A percentile compares a stretch with the other conserved stretches of the same genome.
These are phyloP conservation scores for Penicillium parvum DNA, from an alignment of 495 filamentous ascomycete species.

Conservation along the genomic window DNA sequence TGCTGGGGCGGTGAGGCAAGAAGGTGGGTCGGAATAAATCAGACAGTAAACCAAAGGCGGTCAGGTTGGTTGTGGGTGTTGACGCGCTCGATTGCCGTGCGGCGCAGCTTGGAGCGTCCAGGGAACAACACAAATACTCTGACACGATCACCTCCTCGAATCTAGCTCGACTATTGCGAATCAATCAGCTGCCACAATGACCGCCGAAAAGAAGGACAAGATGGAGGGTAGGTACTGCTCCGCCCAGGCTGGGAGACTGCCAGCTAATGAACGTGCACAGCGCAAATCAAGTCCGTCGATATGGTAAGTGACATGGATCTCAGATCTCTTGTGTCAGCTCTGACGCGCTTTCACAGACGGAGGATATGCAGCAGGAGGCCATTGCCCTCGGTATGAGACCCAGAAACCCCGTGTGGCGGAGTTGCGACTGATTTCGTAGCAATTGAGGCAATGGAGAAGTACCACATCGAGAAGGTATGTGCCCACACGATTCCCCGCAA, in stretches of 20 bases:
- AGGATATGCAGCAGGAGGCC: constrained; percentile 94
- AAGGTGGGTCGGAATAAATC: constrained; percentile 12
- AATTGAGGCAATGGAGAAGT: constrained; percentile 89
- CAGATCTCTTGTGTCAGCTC: constrained; percentile 6
- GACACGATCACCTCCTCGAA: background rate
- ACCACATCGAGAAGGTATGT: constrained; percentile 84
- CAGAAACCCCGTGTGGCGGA: background rate
- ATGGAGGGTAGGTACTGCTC: constrained; percentile 56
- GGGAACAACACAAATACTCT: background rate
- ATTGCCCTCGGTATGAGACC: constrained; percentile 79
- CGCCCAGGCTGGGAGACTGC: background rate
- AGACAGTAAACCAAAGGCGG: constrained; percentile 15
- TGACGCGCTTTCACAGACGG: constrained; percentile 55
- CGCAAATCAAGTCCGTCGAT: constrained; percentile 92
- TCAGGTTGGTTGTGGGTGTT: background rate
- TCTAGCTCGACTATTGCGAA: background rate
- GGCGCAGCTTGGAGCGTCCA: background rate
- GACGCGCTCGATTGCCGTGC: constrained; percentile 2
- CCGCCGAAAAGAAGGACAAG: constrained; percentile 62
- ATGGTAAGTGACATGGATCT: constrained; percentile 62
- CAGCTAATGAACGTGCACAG: constrained; percentile 48
- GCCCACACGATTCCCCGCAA: constrained; percentile 1
- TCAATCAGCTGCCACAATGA: constrained; percentile 30
- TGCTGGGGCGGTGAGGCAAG: constrained; percentile 32
- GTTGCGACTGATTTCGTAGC: constrained; percentile 50